Base-by-base conservation (phyloP, 768 basidiomycete genomes). In the Tulasnella sp. region DNA sequence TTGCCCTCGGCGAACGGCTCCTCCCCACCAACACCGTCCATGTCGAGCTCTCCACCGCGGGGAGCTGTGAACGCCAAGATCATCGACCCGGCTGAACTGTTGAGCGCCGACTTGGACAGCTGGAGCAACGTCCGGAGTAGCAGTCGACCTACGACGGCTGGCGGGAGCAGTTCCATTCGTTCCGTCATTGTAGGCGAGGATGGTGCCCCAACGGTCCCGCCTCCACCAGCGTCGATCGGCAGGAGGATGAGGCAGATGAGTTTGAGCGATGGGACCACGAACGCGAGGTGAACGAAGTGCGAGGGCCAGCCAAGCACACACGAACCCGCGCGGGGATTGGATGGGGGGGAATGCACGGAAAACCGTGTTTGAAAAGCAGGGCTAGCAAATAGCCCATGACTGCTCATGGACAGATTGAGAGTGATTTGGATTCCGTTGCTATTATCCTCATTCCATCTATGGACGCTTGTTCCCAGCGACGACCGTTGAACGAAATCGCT, bases 191-290 rank as follows among this genome's bases (percentile, higher is more conserved):
- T 68, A 0, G 31, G 62, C 10, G 62, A 68, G 31, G 62, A 68
- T 14, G 31, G 62, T 8, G 31, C 62, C 2, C 31, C 62, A 1
- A 18, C 14, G 62, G 62, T 31, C 7, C 31, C 27, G 31, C n/a
- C 31, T 36, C 10, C 44, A 18, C 44, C 62, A 3, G 62, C 62
- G 31, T 68, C 62, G 27, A 31, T 68, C 4, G 62, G 62, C 24
- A 68, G 62, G 62, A 68, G 62, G 62, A 68, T 68, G 62, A 68
- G 62, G 62, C 62, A 68, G 62, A 68, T 68, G 62, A 68, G 62
- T 68, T 68, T 68, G 62, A 68, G 62, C 27, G 62, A 68, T 14
- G 62, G 62, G 62, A 34, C 62, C 1, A 14, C 31, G 31, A 27
- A 34, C 31, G 62, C 10, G n/a, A 68, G 62, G 21, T 34, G 31